Percentiles rank a stretch among this genome's conserved stretches.
Conservation (phyloP, 257 asterid species). For the Solanum infundibuliforme region DNA sequence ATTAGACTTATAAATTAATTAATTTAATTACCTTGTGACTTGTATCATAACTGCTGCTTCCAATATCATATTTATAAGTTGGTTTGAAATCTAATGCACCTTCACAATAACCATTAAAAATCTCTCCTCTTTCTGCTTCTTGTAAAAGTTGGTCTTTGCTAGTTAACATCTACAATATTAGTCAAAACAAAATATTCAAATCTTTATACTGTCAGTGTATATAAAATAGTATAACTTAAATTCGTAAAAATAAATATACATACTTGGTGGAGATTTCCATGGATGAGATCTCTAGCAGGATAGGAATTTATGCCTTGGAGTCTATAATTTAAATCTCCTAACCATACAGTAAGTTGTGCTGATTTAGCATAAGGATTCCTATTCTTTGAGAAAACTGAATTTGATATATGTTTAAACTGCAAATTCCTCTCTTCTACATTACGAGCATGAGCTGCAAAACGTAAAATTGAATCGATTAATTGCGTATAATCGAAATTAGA, state of each 20-base stretch:
- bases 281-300: conserved; percentile 48
- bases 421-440: conserved; percentile 57
- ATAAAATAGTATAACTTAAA: background rate
- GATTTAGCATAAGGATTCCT: conserved; percentile 33
- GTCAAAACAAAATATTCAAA: background rate
- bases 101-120: conserved; percentile 54
- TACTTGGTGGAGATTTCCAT: conserved; percentile 38
- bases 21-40: conserved; percentile 43
- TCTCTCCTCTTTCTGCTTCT: conserved; percentile 65
- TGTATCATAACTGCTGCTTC: conserved; percentile 59
- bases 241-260: background rate
- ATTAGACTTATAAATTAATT: background rate
- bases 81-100: conserved; percentile 63
- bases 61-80: conserved; percentile 49
- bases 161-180: conserved; percentile 24
- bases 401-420: conserved; percentile 40
- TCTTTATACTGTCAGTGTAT: background rate
- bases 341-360: conserved; percentile 52
- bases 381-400: conserved; percentile 39
- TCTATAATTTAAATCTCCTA: conserved; percentile 70
- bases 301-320: conserved; percentile 40
- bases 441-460: conserved; percentile 45
- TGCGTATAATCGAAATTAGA: background rate
- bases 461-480: background rate
- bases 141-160: conserved; percentile 53